A percentile compares a stretch with the other conserved stretches of the same genome.
These are phyloP conservation scores for Vaccinium macrocarpon DNA, from an alignment of 148 eudicot genomes.

Conservation along the genomic window DNA sequence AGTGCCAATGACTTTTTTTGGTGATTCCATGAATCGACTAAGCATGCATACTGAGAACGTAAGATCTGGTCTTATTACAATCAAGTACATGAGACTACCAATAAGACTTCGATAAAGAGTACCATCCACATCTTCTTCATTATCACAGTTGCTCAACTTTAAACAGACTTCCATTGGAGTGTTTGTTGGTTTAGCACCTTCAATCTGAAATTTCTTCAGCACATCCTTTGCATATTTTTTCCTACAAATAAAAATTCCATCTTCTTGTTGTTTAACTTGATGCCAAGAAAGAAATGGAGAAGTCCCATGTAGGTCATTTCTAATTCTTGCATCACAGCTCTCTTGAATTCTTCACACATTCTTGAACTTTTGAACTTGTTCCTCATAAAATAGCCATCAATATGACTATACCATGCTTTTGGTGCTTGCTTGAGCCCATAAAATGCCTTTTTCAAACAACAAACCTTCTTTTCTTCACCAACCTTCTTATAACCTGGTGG, in stretches of 20 bases:
- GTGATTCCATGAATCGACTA: background rate
- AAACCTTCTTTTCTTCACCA: background rate
- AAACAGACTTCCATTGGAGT: background rate
- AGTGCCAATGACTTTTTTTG: background rate
- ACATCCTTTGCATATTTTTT: background rate
- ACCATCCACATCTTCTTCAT: background rate
- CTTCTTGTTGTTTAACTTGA: background rate
- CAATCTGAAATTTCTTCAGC: background rate
- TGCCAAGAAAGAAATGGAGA: constrained; percentile 2
- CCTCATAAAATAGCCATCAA: background rate
- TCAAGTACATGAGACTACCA: background rate
- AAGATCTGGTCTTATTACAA: background rate
- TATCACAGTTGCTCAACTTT: background rate
- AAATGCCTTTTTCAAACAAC: background rate
- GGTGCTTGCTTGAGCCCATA: background rate
- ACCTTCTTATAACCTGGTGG: too few relatives aligned
- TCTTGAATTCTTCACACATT: background rate
- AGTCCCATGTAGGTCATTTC: background rate
- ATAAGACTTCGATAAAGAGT: background rate
- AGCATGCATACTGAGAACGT: background rate
- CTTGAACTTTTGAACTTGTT: background rate
- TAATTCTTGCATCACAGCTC: background rate
- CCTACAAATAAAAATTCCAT: background rate
- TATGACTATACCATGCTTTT: background rate
- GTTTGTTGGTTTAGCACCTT: background rate